Evolutionary conservation across 23 red algal genomes (phyloP).

Genomic region (Agarophyton chilense): DNA sequence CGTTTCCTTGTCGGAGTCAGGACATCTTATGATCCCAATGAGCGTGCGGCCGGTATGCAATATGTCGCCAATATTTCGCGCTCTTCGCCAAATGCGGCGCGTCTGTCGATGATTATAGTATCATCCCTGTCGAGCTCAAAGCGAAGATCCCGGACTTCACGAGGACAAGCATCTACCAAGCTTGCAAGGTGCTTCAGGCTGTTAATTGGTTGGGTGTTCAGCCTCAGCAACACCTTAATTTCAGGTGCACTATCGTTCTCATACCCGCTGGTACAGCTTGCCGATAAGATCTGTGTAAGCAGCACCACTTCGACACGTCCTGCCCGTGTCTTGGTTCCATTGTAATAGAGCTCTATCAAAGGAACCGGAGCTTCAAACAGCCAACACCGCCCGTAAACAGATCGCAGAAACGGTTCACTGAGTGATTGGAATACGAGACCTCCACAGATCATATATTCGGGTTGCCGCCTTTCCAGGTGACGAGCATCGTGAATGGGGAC

Average conservation of each 20-base stretch:
- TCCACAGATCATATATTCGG: conserved; percentile 86
- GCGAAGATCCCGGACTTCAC: conserved; percentile 38
- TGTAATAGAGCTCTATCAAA: conserved; percentile 80
- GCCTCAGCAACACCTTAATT: conserved; percentile 49
- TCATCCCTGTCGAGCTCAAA: conserved; percentile 91
- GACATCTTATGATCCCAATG: not conserved
- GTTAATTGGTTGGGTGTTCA: conserved; percentile 70
- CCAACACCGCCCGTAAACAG: conserved; percentile 82
- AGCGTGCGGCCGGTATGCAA: conserved; percentile 79
- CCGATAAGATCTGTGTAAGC: conserved; percentile 80
- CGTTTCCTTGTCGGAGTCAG: not conserved
- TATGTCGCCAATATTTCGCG: conserved; percentile 78
- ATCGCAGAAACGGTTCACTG: conserved; percentile 88
- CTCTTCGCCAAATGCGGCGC: conserved; percentile 46
- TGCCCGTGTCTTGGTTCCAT: conserved; percentile 39
- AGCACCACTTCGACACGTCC: conserved; percentile 85
- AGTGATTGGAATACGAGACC: conserved; percentile 94
- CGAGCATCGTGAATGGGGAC: conserved; percentile 84
- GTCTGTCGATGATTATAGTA: conserved; percentile 69
- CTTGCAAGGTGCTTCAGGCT: conserved; percentile 76
- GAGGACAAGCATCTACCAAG: conserved; percentile 56
- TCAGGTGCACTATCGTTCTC: conserved; percentile 57
- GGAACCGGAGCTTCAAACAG: conserved; percentile 77
- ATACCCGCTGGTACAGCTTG: conserved; percentile 81
- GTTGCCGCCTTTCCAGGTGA: conserved; percentile 38